phyloP scores from a whole-genome alignment of 768 basidiomycete species.

The Tremella fuciformis region DNA sequence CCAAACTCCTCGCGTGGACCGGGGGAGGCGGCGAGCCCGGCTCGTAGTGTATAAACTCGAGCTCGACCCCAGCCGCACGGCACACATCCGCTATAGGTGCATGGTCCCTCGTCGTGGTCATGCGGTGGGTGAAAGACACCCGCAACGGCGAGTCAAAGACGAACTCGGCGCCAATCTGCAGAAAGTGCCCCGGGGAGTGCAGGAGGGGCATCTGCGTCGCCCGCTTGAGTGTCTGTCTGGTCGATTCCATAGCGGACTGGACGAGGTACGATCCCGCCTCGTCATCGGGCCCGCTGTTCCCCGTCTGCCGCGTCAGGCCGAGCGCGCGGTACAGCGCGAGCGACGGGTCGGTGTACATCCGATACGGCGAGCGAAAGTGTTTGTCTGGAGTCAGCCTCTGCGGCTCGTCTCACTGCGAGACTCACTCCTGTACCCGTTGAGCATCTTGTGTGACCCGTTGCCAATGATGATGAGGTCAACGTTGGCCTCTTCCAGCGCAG shows the following conservation, averaged over 20 bases:
- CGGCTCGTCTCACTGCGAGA: constrained; percentile 16
- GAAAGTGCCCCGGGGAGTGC: constrained; percentile 57
- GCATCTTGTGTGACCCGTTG: constrained; percentile 73
- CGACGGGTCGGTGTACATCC: constrained; percentile 75
- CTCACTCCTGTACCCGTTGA: constrained; percentile 68
- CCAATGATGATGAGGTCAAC: constrained; percentile 71
- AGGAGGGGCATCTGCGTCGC: constrained; percentile 60
- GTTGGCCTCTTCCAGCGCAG: constrained; percentile 57
- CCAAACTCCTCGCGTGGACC: constrained; percentile 30
- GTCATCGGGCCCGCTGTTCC: constrained; percentile 56
- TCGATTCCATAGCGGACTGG: constrained; percentile 65
- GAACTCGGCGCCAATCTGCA: constrained; percentile 88
- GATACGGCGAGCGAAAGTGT: constrained; percentile 69
- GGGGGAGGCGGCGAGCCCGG: constrained; percentile 41
- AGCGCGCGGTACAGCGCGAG: constrained; percentile 67
- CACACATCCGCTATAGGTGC: constrained; percentile 70
- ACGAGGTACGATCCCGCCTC: constrained; percentile 63
- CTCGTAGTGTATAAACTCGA: constrained; percentile 47
- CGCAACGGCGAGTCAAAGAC: constrained; percentile 63
- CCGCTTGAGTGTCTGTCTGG: constrained; percentile 65
- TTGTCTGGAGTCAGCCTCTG: constrained; percentile 52
- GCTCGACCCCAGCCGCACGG: constrained; percentile 59
- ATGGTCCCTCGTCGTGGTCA: constrained; percentile 73
- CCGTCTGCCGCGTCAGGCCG: constrained; percentile 65
- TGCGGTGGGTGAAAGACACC: constrained; percentile 76